Base-by-base conservation (phyloP, 225 moss, liverwort and hornwort species). In the Pseudoscleropodium purum region DNA sequence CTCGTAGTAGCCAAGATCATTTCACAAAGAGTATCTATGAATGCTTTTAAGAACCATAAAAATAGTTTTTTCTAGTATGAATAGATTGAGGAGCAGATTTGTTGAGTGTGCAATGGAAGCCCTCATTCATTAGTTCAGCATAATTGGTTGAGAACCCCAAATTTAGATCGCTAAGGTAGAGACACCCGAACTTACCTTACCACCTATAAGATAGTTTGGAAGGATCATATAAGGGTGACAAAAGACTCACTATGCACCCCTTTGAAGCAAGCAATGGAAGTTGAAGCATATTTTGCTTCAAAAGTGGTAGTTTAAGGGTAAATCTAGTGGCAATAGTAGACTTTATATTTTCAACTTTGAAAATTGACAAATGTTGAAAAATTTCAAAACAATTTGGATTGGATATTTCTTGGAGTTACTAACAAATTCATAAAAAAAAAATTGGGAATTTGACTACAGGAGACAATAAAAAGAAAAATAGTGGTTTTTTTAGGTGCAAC, bases 51-150 rank as follows among this genome's bases (percentile, higher is more conserved):
- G 15, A 33, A 20, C 23, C 2, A 36, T 33, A 24, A 52, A 52
- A 52, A 36, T 77, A 15, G 14, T 77, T 52, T 52, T 77, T 52
- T 56, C 15, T 54, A 17, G 2, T 37, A 56, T 9, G 1, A 37
- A 4, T 2, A 56, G 0, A 37, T 37, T 1, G 1, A 34, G 2
- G 10, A 25, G 4, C 4, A 76, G 2, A 51, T 21, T 51, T 34
- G 5, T 52, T 21, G 13, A 33, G 49, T 79, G 10, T 25, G 3
- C 4, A 56, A 37, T 79, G 26, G 2, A 17, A 54, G 54, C 6
- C 25, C 3, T 15, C 16, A 23, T 26, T 37, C 26, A n/a, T 25
- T 54, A 34, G 8, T 52, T 51, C 51, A 76, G 34, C 33, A 20
- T 33, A 19, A 75, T 0, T 51, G 1, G 20, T 75, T 49, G 30